Evolutionary conservation across 2,329 filamentous ascomycete genomes (phyloP), one percentile per base, ranked within the genome.

Genomic region (Sporothrix pseudoabietina): DNA sequence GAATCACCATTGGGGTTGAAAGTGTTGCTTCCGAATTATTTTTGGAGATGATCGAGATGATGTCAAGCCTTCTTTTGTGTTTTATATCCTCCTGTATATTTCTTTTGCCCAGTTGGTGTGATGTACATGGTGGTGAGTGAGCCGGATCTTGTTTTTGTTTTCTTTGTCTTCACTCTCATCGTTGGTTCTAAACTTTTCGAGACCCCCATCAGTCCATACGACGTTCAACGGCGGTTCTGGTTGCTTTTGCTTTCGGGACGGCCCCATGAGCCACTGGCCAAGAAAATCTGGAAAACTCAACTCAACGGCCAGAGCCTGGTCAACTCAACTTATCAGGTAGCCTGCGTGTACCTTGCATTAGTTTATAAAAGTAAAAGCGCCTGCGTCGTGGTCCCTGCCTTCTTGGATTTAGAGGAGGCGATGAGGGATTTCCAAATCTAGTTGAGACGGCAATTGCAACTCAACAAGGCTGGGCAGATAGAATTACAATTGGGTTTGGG

Each of bases 301-400:
- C 35, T 26, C 26, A 26, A 26, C 26, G 19, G 7, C 59, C 32
- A 57, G 57, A 32, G 32, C 59, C 19, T 44, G 4, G 16, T 35
- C 59, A 39, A n/a, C 19, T 44, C 59, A 6, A 7, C 59, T 26
- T 19, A 1, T 35, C 55, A 1, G 26, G 39, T 39, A 44, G 30
- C 59, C 44, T 44, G 35, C 59, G n/a, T 41, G 59, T 65, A 65
- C 59, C 59, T 65, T 65, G 59, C 59, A 65, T 65, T 44, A 65
- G 59, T 44, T 44, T 44, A 65, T 44, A 65, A 59, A 35, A 35
- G 14, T 44, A 49, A 35, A 26, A 12, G 19, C 35, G 59, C 59
- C 35, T 9, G 16, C 55, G n/a, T 65, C 59, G 9, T 9, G 19
- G 59, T 41, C 55, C 19, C 39, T 41, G 32, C 35, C 35, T 44